These are phyloP conservation scores for Xylaria sp. DNA, from an alignment of 2,329 filamentous ascomycete genomes.

Conservation along the genomic window DNA sequence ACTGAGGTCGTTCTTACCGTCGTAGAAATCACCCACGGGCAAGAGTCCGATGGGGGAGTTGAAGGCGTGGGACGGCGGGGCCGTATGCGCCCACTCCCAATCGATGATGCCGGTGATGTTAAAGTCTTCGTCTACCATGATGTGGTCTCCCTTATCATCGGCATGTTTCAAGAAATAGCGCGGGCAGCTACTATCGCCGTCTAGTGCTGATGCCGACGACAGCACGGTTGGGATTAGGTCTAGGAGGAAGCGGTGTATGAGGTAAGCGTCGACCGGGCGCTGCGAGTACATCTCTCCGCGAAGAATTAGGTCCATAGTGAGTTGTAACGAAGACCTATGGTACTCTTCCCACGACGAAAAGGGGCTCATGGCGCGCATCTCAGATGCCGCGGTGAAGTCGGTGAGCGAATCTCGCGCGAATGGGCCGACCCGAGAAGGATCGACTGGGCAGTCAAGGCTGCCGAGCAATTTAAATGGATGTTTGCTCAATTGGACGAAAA, in stretches of 20 bases:
- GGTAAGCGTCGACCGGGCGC: slow-evolving; percentile 52
- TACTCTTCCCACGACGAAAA: slow-evolving; percentile 53
- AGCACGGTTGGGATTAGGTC: slow-evolving; percentile 50
- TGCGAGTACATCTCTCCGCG: slow-evolving; percentile 53
- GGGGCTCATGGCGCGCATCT: slow-evolving; percentile 51
- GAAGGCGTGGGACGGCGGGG: slow-evolving; percentile 53
- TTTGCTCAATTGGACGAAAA: slow-evolving; percentile 54
- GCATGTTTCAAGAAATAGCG: slow-evolving; percentile 59
- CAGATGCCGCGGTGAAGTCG: slow-evolving; percentile 46
- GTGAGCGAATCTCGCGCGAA: slow-evolving; percentile 55
- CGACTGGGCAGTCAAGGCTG: slow-evolving; percentile 49
- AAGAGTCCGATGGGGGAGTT: slow-evolving; percentile 56
- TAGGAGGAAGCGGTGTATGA: slow-evolving; percentile 57
- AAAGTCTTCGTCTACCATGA: slow-evolving; percentile 58
- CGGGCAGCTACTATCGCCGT: too few species aligned
- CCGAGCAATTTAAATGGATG: slow-evolving; percentile 53
- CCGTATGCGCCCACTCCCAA: slow-evolving; percentile 55
- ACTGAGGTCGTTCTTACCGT: slow-evolving; percentile 50
- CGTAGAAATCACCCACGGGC: slow-evolving; percentile 56
- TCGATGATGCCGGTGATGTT: slow-evolving; percentile 62
- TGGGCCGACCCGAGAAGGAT: slow-evolving; percentile 47
- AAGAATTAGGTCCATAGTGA: slow-evolving; percentile 54
- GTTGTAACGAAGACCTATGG: slow-evolving; percentile 48
- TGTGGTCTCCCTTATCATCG: slow-evolving; percentile 62
- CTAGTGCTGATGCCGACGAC: neutral